A percentile compares a stretch with the other conserved stretches of the same genome.
These are phyloP conservation scores for Colletotrichum somersetense DNA, from an alignment of 2,329 filamentous ascomycete genomes.

Conservation along the genomic window DNA sequence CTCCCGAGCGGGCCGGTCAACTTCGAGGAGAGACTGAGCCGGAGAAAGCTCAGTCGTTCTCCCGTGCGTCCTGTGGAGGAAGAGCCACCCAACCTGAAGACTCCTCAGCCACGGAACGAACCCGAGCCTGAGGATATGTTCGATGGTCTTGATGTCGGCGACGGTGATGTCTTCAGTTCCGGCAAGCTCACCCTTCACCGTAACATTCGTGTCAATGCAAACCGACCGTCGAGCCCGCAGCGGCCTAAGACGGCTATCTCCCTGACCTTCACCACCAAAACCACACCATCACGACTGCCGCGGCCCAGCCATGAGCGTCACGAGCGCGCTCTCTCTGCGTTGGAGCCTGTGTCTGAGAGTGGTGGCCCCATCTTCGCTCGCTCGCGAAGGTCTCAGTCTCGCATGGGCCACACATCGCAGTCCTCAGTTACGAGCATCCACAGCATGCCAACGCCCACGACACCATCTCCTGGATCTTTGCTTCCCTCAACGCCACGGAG, in stretches of 20 bases:
- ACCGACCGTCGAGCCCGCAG: constrained; percentile 75
- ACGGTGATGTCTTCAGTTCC: constrained; percentile 84
- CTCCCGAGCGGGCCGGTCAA: constrained; percentile 87
- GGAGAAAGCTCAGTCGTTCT: constrained; percentile 73
- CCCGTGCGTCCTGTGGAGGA: constrained; percentile 62
- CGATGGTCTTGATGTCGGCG: constrained; percentile 86
- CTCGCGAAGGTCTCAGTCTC: constrained; percentile 73
- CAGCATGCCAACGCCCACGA: constrained; percentile 72
- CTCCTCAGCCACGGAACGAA: constrained; percentile 51
- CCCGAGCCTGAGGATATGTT: constrained; percentile 82
- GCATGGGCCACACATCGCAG: constrained; percentile 76
- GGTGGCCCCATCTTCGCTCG: constrained; percentile 75
- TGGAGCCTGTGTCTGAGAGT: constrained; percentile 95
- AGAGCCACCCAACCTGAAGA: constrained; percentile 50
- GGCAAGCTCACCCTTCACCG: constrained; percentile 88
- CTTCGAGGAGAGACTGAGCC: constrained; percentile 82
- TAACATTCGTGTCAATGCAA: constrained; percentile 88
- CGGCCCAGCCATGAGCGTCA: constrained; percentile 76
- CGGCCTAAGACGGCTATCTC: constrained; percentile 83
- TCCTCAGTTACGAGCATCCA: constrained; percentile 76
- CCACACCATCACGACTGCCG: constrained; percentile 80
- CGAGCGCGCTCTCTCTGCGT: constrained; percentile 72
- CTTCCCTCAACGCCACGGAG: constrained; percentile 72
- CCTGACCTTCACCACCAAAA: constrained; percentile 90
- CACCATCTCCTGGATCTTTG: constrained; percentile 66